Conservation (phyloP, 1,284 basidiomycete genomes). For the Amylostereum areolatum region DNA sequence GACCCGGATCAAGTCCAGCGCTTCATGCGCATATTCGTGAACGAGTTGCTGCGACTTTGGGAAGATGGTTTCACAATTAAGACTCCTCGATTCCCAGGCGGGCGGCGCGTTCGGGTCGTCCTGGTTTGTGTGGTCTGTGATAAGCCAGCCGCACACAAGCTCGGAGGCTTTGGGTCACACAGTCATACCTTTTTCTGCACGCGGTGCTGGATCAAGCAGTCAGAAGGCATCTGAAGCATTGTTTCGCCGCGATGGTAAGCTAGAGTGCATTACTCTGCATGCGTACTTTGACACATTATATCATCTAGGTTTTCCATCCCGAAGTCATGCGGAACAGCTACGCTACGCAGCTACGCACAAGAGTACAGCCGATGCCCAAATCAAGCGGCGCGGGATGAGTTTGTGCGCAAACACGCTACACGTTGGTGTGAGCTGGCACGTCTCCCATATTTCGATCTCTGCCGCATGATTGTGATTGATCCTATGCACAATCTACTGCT, state of each 20-base stretch:
- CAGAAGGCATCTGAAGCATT: slow-evolving; percentile 8
- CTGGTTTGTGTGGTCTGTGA: slow-evolving; percentile 28
- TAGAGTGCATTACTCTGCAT: too few species aligned
- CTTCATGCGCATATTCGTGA: slow-evolving; percentile 22
- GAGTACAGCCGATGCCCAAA: not conserved
- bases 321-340: not conserved
- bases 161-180: slow-evolving; percentile 27
- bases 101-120: slow-evolving; percentile 22
- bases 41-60: slow-evolving; percentile 25
- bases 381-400: slow-evolving; percentile 8
- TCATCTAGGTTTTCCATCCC: not conserved
- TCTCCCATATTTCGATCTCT: slow-evolving; percentile 23
- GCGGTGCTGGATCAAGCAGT: slow-evolving; percentile 23
- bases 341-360: not conserved
- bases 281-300: not conserved
- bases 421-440: slow-evolving; percentile 20
- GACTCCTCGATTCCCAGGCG: slow-evolving; percentile 16
- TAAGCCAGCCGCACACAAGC: slow-evolving; percentile 31
- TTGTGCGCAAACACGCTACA: slow-evolving; percentile 13
- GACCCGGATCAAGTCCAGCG: slow-evolving; percentile 24
- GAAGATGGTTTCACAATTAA: slow-evolving; percentile 16
- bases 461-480: slow-evolving; percentile 20
- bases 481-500: slow-evolving; percentile 26
- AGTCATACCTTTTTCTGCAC: slow-evolving; percentile 27
- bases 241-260: slow-evolving; percentile 14